Evolutionary conservation across 176 grass and related monocot genomes (phyloP).

Genomic region (Alloteropsis semialata): DNA sequence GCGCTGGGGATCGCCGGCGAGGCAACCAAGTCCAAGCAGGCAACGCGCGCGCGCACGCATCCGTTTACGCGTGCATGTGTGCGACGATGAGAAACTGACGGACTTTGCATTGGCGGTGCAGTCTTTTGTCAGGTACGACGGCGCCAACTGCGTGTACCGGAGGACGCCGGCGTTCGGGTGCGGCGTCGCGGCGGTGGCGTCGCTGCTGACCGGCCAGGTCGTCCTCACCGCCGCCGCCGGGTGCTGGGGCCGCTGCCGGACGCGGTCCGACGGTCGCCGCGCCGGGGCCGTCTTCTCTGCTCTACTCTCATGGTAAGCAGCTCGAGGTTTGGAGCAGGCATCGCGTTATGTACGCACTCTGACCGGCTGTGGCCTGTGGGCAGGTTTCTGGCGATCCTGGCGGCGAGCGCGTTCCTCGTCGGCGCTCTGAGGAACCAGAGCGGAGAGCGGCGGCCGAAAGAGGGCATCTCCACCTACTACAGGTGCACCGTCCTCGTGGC

Average conservation of each 20-base stretch:
- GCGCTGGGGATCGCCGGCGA: conserved; percentile 24
- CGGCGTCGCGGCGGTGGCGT: neutral
- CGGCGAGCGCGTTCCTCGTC: neutral
- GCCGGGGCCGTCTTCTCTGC: neutral
- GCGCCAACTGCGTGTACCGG: conserved; percentile 13
- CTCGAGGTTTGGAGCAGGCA: neutral
- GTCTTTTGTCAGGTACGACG: conserved; percentile 23
- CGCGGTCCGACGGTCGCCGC: neutral
- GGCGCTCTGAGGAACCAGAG: conserved; percentile 11
- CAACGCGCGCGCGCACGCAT: neutral
- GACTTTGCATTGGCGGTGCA: neutral
- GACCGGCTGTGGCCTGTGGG: neutral
- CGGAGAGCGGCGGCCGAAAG: neutral
- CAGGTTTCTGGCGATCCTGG: neutral
- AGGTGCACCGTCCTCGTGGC: neutral
- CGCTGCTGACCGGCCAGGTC: conserved; percentile 13
- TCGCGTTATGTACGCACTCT: neutral
- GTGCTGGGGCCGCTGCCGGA: neutral
- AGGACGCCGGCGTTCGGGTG: conserved; percentile 20
- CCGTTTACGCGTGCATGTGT: neutral
- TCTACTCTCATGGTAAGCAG: neutral
- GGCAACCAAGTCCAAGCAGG: conserved; percentile 24
- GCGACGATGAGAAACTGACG: neutral
- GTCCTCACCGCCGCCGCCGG: conserved; percentile 19
- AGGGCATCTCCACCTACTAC: neutral